Evolutionary conservation across 768 basidiomycete genomes (phyloP).

Genomic region (Tulasnella sp.): DNA sequence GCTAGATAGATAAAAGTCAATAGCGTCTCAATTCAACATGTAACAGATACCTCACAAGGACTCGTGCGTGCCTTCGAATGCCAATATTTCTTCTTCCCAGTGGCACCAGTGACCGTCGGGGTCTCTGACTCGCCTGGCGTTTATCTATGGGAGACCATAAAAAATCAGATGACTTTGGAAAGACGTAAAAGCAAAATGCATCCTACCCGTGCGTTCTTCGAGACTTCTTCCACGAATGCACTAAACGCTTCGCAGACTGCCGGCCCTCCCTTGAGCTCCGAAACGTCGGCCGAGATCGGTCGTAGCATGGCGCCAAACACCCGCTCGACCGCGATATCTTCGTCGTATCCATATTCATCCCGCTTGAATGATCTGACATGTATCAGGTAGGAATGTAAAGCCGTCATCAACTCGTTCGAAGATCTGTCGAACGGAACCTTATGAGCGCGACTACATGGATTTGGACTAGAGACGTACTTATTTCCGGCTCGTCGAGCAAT

Average conservation of each 20-base stretch:
- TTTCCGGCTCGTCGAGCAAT: neutral
- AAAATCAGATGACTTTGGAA: neutral
- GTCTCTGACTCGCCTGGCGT: neutral
- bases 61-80: neutral
- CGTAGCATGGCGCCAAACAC: neutral
- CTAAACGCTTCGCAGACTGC: neutral
- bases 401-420: neutral
- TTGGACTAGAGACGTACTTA: neutral
- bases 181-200: neutral
- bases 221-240: neutral
- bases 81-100: neutral
- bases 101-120: neutral
- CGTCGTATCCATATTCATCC: neutral
- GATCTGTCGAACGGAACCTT: neutral
- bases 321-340: neutral
- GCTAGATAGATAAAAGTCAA: neutral
- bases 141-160: neutral
- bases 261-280: neutral
- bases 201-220: neutral
- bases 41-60: neutral
- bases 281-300: neutral
- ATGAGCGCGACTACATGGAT: neutral
- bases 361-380: neutral
- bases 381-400: neutral
- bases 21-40: neutral